Percentiles rank a stretch among this genome's conserved stretches.
Conservation (phyloP, 164 flowering plant genomes). For the Nymphaea thermarum region DNA sequence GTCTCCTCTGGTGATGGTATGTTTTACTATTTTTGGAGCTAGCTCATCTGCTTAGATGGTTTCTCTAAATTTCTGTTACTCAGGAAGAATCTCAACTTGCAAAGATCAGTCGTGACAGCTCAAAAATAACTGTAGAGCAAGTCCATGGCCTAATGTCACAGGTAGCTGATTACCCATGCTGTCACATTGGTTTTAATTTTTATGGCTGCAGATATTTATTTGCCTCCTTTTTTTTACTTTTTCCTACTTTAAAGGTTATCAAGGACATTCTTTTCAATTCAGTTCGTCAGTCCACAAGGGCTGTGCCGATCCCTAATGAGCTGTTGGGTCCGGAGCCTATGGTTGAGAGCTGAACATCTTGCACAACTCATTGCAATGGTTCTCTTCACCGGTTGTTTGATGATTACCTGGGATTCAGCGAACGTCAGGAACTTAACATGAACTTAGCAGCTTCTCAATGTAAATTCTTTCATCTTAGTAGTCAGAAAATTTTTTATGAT, state of each 20-base stretch:
- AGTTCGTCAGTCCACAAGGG: constrained; percentile 41
- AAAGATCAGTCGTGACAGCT: constrained; percentile 94
- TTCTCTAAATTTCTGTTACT: neutral
- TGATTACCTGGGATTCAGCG: neutral
- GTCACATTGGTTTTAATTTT: neutral
- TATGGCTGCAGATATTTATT: neutral
- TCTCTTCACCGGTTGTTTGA: neutral
- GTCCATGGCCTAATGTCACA: constrained; percentile 99
- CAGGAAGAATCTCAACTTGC: constrained; percentile 96
- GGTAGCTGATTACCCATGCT: constrained; percentile 26
- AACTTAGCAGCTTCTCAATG: neutral
- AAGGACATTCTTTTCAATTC: constrained; percentile 94
- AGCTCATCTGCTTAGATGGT: no score
- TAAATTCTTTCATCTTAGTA: neutral
- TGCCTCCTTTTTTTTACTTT: neutral
- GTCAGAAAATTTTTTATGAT: no score
- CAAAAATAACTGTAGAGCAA: constrained; percentile 96
- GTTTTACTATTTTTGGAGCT: no score
- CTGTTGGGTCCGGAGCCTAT: constrained; percentile 71
- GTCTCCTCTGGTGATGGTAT: no score
- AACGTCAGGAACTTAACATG: neutral
- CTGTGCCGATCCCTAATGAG: constrained; percentile 17
- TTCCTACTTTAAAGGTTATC: constrained; percentile 53
- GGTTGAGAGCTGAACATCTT: constrained; percentile 52
- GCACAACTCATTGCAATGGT: neutral